Percentiles rank a stretch among this genome's conserved stretches.
Conservation (phyloP, 139 green algal genomes). For the Chlamydomonas schloesseri region DNA sequence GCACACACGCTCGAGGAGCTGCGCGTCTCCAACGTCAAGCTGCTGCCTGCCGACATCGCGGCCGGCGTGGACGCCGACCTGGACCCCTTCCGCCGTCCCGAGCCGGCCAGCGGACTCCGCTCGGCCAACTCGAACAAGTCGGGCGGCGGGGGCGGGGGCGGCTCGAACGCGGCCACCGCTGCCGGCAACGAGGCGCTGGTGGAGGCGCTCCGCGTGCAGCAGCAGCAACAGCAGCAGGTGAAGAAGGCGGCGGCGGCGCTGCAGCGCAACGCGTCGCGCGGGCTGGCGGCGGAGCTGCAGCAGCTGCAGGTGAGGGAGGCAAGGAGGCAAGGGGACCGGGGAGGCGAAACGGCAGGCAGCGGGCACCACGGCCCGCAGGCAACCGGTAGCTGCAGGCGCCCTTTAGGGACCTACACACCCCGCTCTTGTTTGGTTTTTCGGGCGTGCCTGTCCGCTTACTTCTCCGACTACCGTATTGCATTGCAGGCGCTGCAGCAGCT, state of each 20-base stretch:
- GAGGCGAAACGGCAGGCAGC: too few species aligned
- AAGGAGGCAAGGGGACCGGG: too few species aligned
- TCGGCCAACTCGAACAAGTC: neutral
- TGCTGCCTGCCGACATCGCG: slow-evolving; percentile 35
- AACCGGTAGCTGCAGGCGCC: too few species aligned
- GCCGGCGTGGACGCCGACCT: slow-evolving; percentile 6
- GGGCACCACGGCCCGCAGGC: too few species aligned
- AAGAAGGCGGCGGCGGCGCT: slow-evolving; percentile 2
- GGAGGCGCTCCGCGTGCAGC: slow-evolving; percentile 18
- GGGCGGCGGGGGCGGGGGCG: neutral
- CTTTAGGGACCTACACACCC: too few species aligned
- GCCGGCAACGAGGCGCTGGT: slow-evolving; percentile 13
- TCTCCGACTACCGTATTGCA: too few species aligned
- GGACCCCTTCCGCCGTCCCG: slow-evolving; percentile 18
- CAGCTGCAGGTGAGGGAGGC: slow-evolving; percentile 22
- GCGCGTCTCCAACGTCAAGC: slow-evolving; percentile 63
- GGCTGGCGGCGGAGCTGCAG: slow-evolving; percentile 38
- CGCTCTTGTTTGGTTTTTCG: too few species aligned
- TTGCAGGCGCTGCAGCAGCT: slow-evolving; percentile 39
- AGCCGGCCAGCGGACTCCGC: neutral
- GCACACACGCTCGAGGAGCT: slow-evolving; percentile 84
- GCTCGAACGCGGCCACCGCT: neutral
- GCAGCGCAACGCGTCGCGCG: slow-evolving; percentile 21
- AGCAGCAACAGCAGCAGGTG: slow-evolving; percentile 28
- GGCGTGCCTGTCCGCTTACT: too few species aligned